phyloP scores from a whole-genome alignment of 129 eudicot genomes.

The Logfia minima region DNA sequence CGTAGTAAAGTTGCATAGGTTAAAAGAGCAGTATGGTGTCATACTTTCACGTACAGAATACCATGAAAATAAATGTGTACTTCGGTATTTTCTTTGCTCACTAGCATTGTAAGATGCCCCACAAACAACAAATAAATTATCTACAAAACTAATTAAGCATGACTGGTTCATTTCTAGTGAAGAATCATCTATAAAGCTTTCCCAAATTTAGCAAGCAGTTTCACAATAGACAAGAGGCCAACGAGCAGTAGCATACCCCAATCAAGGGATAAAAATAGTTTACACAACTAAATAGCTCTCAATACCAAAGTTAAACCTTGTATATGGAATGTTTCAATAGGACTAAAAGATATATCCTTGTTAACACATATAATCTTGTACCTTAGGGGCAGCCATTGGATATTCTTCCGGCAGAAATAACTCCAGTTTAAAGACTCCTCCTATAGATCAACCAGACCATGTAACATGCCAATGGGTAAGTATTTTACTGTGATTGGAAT shows the following conservation, averaged over 20 bases:
- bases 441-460: conserved; percentile 32
- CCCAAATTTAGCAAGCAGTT: not conserved
- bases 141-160: not conserved
- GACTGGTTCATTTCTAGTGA: not conserved
- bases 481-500: not conserved
- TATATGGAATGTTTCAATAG: not conserved
- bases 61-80: not conserved
- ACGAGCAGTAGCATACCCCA: not conserved
- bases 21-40: not conserved
- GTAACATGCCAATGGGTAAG: not conserved
- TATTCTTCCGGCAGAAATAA: conserved; percentile 94
- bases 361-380: conserved; percentile 20
- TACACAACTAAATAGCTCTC: not conserved
- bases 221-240: not conserved
- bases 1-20: too few relatives aligned
- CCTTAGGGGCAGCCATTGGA: conserved; percentile 99
- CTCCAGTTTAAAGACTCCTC: conserved; percentile 96
- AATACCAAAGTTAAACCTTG: not conserved
- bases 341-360: not conserved
- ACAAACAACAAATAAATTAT: not conserved
- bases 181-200: not conserved
- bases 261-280: not conserved
- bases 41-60: not conserved
- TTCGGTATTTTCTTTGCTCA: not conserved
- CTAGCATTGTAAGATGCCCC: not conserved